Conservation (phyloP, 805 yeast species). For the Hanseniaspora guilliermondii region DNA sequence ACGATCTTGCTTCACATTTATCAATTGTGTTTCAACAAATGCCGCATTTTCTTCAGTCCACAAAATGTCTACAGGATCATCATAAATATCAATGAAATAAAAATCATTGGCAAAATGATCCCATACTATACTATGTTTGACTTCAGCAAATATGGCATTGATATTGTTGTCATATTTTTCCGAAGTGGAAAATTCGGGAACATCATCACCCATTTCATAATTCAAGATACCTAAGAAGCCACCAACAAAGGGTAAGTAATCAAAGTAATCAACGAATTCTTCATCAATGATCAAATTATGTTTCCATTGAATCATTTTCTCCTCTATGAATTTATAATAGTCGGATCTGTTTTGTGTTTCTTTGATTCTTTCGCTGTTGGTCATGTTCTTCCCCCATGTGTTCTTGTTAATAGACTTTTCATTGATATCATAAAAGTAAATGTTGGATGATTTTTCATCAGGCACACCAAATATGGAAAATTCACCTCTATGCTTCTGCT, state of each 20-base stretch:
- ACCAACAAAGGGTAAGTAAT: constrained; percentile 67
- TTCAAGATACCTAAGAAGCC: constrained; percentile 79
- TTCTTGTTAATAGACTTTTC: background rate
- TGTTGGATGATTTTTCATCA: background rate
- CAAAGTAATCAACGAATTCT: background rate
- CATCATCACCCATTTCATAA: constrained; percentile 69
- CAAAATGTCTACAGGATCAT: constrained; percentile 15
- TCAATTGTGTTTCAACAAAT: constrained; percentile 8
- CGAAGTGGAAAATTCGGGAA: constrained; percentile 22
- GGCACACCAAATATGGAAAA: constrained; percentile 13
- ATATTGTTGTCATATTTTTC: constrained; percentile 29
- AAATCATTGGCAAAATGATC: constrained; percentile 37
- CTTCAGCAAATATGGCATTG: constrained; percentile 61
- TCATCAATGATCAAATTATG: background rate
- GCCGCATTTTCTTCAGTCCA: background rate
- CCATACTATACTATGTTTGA: constrained; percentile 51
- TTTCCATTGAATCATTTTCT: constrained; percentile 12
- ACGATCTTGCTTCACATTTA: constrained; percentile 17
- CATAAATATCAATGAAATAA: constrained; percentile 41
- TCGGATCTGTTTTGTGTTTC: constrained; percentile 17
- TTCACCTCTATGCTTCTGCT: constrained; percentile 12
- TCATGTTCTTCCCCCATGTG: background rate
- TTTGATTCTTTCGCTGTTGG: background rate
- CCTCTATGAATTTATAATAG: constrained; percentile 26
- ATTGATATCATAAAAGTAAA: background rate